Evolutionary conservation across 495 filamentous ascomycete species (phyloP).

Genomic region (Tuber brumale): DNA sequence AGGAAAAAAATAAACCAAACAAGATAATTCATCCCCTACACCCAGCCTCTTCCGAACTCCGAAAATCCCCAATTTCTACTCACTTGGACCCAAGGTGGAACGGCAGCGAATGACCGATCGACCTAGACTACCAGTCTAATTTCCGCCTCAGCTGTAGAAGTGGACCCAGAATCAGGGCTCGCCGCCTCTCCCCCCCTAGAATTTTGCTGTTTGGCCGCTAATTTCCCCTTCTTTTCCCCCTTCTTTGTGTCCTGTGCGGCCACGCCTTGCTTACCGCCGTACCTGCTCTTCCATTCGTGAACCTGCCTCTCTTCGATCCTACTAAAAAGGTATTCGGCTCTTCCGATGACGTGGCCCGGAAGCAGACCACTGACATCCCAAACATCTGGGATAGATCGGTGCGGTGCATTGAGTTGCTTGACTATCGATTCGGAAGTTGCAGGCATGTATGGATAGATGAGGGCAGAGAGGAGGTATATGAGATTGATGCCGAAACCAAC

Average conservation of each 20-base stretch:
- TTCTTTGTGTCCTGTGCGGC: slow-evolving; percentile 56
- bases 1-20: not conserved
- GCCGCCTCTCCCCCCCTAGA: slow-evolving; percentile 14
- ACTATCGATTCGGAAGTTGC: slow-evolving; percentile 68
- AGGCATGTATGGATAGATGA: slow-evolving; percentile 80
- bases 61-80: not conserved
- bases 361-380: slow-evolving; percentile 59
- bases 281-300: slow-evolving; percentile 71
- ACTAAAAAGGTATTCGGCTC: slow-evolving; percentile 75
- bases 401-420: slow-evolving; percentile 60
- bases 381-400: slow-evolving; percentile 62
- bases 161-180: not conserved
- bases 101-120: not conserved
- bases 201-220: slow-evolving; percentile 44
- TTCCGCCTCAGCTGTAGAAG: slow-evolving; percentile 8
- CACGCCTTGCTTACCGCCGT: slow-evolving; percentile 61
- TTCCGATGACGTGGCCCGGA: slow-evolving; percentile 72
- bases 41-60: not conserved
- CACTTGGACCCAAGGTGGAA: not conserved
- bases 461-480: slow-evolving; percentile 67
- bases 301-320: slow-evolving; percentile 75
- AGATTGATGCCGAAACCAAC: slow-evolving; percentile 76
- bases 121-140: slow-evolving; percentile 11
- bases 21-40: not conserved
- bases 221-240: slow-evolving; percentile 50